Evolutionary conservation across 129 eudicot species (phyloP).

Genomic region (Flaveria sonorensis): DNA sequence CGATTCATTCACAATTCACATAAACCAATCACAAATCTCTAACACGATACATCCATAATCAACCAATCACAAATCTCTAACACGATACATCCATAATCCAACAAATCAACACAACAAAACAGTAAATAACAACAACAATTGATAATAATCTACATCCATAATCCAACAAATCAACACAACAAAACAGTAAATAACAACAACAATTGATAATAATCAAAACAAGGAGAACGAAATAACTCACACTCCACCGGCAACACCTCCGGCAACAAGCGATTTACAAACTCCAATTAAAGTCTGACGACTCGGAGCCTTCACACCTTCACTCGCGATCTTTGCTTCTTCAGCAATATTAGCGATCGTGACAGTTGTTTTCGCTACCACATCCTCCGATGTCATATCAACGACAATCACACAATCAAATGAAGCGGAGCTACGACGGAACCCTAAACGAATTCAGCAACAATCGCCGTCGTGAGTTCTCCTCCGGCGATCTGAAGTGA

Average conservation of each 20-base stretch:
- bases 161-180: background rate
- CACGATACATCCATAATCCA: no score
- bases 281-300: constrained; percentile 58
- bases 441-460: constrained; percentile 25
- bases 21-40: background rate
- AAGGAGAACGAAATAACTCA: constrained; percentile 34
- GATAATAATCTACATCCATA: background rate
- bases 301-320: constrained; percentile 73
- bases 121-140: background rate
- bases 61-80: no score
- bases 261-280: constrained; percentile 91
- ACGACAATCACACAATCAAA: background rate
- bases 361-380: constrained; percentile 55
- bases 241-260: constrained; percentile 98
- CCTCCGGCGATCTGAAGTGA: constrained; percentile 32
- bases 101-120: background rate
- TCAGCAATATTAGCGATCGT: constrained; percentile 82
- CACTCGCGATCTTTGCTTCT: constrained; percentile 83
- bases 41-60: background rate
- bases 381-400: constrained; percentile 93
- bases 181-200: background rate
- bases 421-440: constrained; percentile 11
- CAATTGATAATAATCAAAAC: background rate
- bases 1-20: background rate
- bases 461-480: constrained; percentile 29